A percentile compares a stretch with the other conserved stretches of the same genome.
Evolutionary conservation across 2,329 filamentous ascomycete genomes (phyloP).

Genomic region (Leptographium lundbergii): DNA sequence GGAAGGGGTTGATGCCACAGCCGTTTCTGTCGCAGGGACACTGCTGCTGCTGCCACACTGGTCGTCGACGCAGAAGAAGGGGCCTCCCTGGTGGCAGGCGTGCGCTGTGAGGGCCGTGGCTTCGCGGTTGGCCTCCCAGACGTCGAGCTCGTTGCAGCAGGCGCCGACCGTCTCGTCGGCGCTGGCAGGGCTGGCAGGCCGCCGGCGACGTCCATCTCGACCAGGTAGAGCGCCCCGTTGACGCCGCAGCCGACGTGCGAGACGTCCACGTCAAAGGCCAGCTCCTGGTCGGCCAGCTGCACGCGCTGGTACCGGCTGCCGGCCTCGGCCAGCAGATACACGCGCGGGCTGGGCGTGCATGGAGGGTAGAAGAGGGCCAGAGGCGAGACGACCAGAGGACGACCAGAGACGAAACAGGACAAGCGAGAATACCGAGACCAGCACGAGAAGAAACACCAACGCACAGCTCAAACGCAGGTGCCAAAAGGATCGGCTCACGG

Average conservation of each 20-base stretch:
- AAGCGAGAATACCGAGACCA: too few species aligned
- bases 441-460: too few species aligned
- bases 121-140: conserved; percentile 30
- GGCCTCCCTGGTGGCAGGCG: conserved; percentile 24
- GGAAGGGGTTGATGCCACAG: conserved; percentile 23
- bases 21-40: conserved; percentile 19
- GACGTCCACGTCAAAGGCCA: conserved; percentile 52
- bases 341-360: conserved; percentile 23
- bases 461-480: too few species aligned
- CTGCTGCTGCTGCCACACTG: conserved; percentile 8
- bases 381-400: too few species aligned
- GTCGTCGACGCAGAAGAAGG: conserved; percentile 23
- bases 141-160: conserved; percentile 33
- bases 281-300: conserved; percentile 43
- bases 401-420: too few species aligned
- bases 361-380: not conserved
- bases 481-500: too few species aligned
- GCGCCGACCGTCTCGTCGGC: conserved; percentile 16
- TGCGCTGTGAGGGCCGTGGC: conserved; percentile 27
- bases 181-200: conserved; percentile 28
- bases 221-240: conserved; percentile 51
- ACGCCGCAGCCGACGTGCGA: conserved; percentile 50
- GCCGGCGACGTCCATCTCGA: conserved; percentile 47
- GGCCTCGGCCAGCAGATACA: conserved; percentile 39
- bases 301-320: conserved; percentile 36